Base-by-base conservation (phyloP, 2,329 filamentous ascomycete species). In the Metarhizium guizhouense region DNA sequence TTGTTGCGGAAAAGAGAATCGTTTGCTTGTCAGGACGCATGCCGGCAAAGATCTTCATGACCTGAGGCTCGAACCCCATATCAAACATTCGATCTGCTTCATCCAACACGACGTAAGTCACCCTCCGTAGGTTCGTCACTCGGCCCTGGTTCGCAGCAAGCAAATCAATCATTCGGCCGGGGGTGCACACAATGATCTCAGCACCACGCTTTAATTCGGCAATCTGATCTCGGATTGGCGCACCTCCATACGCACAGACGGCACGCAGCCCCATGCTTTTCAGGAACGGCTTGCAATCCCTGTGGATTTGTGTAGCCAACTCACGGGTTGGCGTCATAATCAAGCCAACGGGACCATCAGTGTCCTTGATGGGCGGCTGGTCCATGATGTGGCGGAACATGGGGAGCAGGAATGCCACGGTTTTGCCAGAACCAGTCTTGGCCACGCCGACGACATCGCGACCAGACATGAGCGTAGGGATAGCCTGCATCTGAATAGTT, bases 71-170 rank as follows among this genome's bases (percentile, higher is more conserved):
- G 67, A 99, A 99, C 14, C 94, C 94, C 94, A 99, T 97, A 70
- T 99, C 94, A 68, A 97, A 96, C 94, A 99, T 97, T 59, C 94
- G 87, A 72, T 99, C 94, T 51, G 94, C 94, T 73, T 99, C 94
- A 68, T 99, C 94, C 43, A 99, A 82, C 11, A 99, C 94, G 29
- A 96, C 85, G 68, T 97, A 99, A 0, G 90, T 94, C 13, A 96
- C 90, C 60, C 94, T 83, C 62, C 82, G 85, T 56, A 99, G 78
- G 65, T 95, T 97, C 13, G 93, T 95, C 10, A 97, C 92, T 59
- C 92, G 84, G n/a, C 93, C 93, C 61, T 89, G 87, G 67, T 97
- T 99, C 53, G 92, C 91, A 45, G 91, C 90, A 36, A 99, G 77
- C 18, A 99, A 81, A 76, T 99, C 94, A 65, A 99, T 96, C 79